Evolutionary conservation across 192 early-diverging fungal genomes (phyloP), one percentile per base, ranked within the genome.

Genomic region (Coemansia sp.): DNA sequence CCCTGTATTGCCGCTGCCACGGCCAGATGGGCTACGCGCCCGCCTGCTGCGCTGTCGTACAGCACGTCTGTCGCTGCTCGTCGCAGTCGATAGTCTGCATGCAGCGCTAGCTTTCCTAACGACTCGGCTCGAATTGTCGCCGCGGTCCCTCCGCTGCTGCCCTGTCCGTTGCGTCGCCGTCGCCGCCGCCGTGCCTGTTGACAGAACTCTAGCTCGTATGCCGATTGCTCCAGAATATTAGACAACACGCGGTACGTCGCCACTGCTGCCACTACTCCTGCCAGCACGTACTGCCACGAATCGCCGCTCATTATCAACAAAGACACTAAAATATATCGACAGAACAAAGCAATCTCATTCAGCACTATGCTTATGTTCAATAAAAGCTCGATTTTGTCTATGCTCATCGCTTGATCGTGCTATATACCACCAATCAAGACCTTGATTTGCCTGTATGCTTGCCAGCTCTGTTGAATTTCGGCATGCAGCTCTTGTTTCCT

Each of bases 201-300:
- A 35, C 50, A 10, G 48, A 39, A 48, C 29, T 59, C 62, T 14
- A 62, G 52, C 64, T 80, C 77, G 53, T 68, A 65, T 17, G 27
- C 29, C 22, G 71, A 50, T 47, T 80, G 77, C 54, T 69, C 71
- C 6, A 66, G 35, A 5, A 74, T 57, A 37, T 80, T 71, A 27
- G 63, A 61, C 11, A 72, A 64, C 38, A 72, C 63, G 2, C 70
- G 63, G 59, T 72, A 72, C 11, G 70, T 66, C 16, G 57, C 70
- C 2, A 62, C 26, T 0, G 70, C 70, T n/a, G 70, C 64, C 9
- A 55, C 57, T 14, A 56, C 21, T 8, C 69, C 61, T 6, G 39
- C 38, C 4, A 48, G 22, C 19, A 71, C 61, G 35, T 61, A 65
- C 12, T 55, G 49, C 69, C 69, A 71, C 23, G 29, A 29, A 23